Evolutionary conservation across 106 monocot species (phyloP).

Genomic region (Dendrobium nobile): DNA sequence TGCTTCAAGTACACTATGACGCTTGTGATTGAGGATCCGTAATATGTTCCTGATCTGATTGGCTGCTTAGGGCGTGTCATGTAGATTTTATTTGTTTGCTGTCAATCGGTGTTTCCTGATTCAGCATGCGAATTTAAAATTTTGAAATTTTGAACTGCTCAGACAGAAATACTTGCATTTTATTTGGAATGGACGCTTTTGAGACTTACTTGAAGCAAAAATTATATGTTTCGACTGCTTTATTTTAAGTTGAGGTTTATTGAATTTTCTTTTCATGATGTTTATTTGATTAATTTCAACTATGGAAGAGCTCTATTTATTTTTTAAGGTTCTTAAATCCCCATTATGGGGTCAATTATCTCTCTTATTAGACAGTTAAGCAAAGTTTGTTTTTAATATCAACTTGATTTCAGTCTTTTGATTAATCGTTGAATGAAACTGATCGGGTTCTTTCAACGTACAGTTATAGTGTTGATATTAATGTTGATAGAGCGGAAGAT

Average conservation of each 20-base stretch:
- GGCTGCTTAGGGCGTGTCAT: background rate
- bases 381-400: background rate
- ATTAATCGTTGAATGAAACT: background rate
- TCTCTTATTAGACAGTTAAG: background rate
- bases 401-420: background rate
- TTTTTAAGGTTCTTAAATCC: background rate
- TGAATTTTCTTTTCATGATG: background rate
- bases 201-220: background rate
- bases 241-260: background rate
- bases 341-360: background rate
- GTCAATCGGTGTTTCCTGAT: background rate
- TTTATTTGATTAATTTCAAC: background rate
- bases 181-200: background rate
- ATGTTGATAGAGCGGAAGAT: conserved; percentile 70
- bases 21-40: background rate
- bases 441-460: background rate
- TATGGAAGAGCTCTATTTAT: background rate
- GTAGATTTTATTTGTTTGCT: background rate
- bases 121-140: background rate
- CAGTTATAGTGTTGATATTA: conserved; percentile 66
- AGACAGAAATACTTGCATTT: background rate
- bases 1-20: background rate
- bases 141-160: background rate
- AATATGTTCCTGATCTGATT: background rate
- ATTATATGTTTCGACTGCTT: background rate